Conservation (phyloP, 2,329 filamentous ascomycete genomes). For the Fusarium tuaranense region DNA sequence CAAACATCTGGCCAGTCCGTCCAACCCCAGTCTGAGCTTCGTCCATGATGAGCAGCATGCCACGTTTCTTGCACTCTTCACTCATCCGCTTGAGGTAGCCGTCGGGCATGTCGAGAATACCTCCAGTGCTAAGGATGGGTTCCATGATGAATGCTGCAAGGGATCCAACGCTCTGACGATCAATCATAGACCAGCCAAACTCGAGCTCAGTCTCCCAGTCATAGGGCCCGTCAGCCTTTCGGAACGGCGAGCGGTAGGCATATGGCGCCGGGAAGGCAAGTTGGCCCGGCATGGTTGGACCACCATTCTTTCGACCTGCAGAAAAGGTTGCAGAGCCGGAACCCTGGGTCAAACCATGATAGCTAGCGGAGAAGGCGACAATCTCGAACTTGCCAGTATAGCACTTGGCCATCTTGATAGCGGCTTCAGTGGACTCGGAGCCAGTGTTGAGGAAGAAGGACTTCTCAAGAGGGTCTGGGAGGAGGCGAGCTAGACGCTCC, state of each 20-base stretch:
- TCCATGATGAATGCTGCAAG: constrained; percentile 71
- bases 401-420: constrained; percentile 72
- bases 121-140: constrained; percentile 67
- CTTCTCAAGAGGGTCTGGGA: constrained; percentile 62
- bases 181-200: constrained; percentile 71
- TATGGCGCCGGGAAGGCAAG: constrained; percentile 70
- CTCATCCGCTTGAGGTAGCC: constrained; percentile 33
- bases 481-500: constrained; percentile 58
- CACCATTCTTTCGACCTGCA: constrained; percentile 60
- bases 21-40: constrained; percentile 71
- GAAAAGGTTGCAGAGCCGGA: constrained; percentile 66
- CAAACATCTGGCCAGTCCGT: constrained; percentile 68
- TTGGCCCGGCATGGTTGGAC: constrained; percentile 65
- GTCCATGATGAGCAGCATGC: constrained; percentile 69
- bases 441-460: constrained; percentile 69
- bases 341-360: constrained; percentile 69
- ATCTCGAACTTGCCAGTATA: constrained; percentile 74
- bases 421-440: constrained; percentile 67
- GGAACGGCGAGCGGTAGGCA: constrained; percentile 71
- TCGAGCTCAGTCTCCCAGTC: constrained; percentile 75
- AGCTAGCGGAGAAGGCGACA: constrained; percentile 68
- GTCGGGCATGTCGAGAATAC: constrained; percentile 42
- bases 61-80: constrained; percentile 62
- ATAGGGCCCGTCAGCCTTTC: constrained; percentile 68
- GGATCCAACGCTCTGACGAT: constrained; percentile 68